Conservation (phyloP, 2,329 filamentous ascomycete species). For the Rhinocladiella similis region DNA sequence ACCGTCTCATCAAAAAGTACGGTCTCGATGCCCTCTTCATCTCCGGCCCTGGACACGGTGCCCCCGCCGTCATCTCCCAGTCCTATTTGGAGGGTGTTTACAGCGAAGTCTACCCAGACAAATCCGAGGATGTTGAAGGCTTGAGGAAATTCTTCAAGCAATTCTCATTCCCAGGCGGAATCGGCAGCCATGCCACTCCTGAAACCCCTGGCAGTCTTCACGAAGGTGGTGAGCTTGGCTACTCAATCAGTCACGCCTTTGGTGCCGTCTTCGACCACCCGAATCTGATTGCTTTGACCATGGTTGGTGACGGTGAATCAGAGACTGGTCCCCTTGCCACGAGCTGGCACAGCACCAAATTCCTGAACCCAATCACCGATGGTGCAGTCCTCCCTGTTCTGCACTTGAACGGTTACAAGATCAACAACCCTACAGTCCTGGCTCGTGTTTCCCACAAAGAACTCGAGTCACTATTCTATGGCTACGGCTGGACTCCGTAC, state of each 20-base stretch:
- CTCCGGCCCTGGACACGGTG: constrained; percentile 75
- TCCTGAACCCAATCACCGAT: constrained; percentile 75
- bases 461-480: constrained; percentile 66
- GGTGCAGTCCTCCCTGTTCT: constrained; percentile 76
- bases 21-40: constrained; percentile 71
- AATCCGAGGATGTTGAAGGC: constrained; percentile 66
- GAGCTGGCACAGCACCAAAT: constrained; percentile 80
- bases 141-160: constrained; percentile 78
- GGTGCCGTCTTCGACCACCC: constrained; percentile 75
- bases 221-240: constrained; percentile 80
- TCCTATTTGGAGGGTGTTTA: constrained; percentile 77
- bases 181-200: constrained; percentile 75
- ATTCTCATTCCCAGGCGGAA: constrained; percentile 78
- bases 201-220: constrained; percentile 77
- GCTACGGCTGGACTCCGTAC: constrained; percentile 78
- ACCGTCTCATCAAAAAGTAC: constrained; percentile 78
- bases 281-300: constrained; percentile 70
- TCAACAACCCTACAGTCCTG: constrained; percentile 75
- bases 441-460: constrained; percentile 74
- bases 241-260: constrained; percentile 76
- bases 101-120: constrained; percentile 74
- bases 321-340: constrained; percentile 78
- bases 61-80: constrained; percentile 73
- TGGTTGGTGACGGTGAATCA: constrained; percentile 80
- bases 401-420: constrained; percentile 82